phyloP scores from a whole-genome alignment of 208 protist genomes.

The Acanthamoeba triangularis region DNA sequence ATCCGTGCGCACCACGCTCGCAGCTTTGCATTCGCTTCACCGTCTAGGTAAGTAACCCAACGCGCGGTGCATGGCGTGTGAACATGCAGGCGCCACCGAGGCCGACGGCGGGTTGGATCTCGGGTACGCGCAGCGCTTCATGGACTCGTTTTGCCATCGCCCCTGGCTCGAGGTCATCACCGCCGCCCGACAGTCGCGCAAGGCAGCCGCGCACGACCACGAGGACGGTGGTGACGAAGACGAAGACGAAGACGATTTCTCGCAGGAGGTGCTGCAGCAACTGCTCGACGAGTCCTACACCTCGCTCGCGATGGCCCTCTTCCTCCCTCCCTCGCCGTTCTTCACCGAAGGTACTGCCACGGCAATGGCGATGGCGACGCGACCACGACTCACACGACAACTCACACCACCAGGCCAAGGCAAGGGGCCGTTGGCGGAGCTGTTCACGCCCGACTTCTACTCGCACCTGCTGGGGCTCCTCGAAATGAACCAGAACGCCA shows the following conservation, averaged over 20 bases:
- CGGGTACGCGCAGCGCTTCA: not conserved
- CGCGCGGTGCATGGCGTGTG: not conserved
- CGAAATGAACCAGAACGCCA: constrained; percentile 45
- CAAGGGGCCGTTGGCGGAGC: not conserved
- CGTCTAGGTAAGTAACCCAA: not conserved
- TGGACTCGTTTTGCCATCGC: constrained; percentile 21
- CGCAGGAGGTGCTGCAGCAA: not conserved
- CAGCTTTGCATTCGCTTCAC: not conserved
- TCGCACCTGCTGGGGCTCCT: constrained; percentile 5
- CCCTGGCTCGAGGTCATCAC: constrained; percentile 32
- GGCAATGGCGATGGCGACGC: not conserved
- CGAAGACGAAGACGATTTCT: not conserved
- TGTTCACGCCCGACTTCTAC: not conserved
- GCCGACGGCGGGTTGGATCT: not conserved
- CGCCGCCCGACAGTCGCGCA: not conserved
- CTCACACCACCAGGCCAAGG: not conserved
- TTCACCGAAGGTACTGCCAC: constrained; percentile 19
- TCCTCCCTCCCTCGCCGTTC: constrained; percentile 15
- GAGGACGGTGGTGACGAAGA: not conserved
- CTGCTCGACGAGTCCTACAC: constrained; percentile 35
- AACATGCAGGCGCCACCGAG: not conserved
- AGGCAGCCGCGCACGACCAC: not conserved
- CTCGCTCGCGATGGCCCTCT: not conserved
- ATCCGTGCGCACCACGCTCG: not conserved
- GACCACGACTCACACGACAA: not conserved